A percentile compares a stretch with the other conserved stretches of the same genome.
Evolutionary conservation across 345 rosid genomes (phyloP).

Genomic region (Murraya koenigii): DNA sequence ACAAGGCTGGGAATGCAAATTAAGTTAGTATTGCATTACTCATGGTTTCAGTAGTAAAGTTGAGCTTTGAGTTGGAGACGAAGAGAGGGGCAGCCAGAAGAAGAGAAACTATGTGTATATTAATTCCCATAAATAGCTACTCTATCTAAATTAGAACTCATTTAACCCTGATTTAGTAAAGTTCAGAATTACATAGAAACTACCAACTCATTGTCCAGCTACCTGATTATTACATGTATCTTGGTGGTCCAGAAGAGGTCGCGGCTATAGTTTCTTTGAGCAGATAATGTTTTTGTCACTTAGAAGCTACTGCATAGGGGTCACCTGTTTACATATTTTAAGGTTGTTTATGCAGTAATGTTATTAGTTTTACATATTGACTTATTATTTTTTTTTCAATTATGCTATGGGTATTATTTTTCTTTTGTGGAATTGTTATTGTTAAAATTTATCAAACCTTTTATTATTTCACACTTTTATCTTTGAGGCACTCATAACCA

Average conservation of each 20-base stretch:
- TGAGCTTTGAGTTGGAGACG: background rate
- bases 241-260: background rate
- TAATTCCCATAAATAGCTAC: background rate
- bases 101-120: background rate
- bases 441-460: background rate
- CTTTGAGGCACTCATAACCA: background rate
- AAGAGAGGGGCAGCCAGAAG: background rate
- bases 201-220: background rate
- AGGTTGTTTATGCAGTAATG: background rate
- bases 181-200: background rate
- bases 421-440: background rate
- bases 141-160: background rate
- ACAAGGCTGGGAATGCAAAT: background rate
- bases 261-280: background rate
- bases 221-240: background rate
- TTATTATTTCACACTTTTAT: slow-evolving; percentile 1
- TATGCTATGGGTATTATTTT: background rate
- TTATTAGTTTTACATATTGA: background rate
- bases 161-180: background rate
- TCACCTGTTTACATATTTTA: too few species aligned
- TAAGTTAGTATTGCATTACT: background rate
- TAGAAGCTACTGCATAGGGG: background rate
- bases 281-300: background rate
- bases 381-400: background rate
- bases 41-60: background rate